Evolutionary conservation across 176 grass and related monocot species (phyloP).

Genomic region (Oryza officinalis): DNA sequence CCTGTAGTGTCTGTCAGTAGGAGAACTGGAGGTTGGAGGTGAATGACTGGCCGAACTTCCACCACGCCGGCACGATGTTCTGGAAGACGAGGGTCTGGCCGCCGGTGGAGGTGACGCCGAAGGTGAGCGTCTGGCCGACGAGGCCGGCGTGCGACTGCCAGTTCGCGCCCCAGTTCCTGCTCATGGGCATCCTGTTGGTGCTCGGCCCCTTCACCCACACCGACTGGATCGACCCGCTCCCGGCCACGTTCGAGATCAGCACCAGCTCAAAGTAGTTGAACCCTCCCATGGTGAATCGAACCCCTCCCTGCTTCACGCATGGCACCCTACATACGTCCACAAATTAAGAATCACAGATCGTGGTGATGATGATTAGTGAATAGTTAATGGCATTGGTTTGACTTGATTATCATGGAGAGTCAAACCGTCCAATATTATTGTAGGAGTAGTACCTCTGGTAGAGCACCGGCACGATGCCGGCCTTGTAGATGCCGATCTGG

Average conservation of each 20-base stretch:
- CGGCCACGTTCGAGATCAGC: conserved; percentile 69
- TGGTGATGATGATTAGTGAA: too few relatives aligned
- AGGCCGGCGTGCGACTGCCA: conserved; percentile 65
- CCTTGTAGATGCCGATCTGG: conserved; percentile 60
- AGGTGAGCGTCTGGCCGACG: conserved; percentile 64
- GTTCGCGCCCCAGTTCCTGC: conserved; percentile 71
- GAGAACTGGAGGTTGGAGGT: conserved; percentile 32
- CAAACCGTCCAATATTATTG: conserved; percentile 25
- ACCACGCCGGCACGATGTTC: conserved; percentile 52
- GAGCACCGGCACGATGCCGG: conserved; percentile 63
- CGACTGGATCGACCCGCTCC: conserved; percentile 43
- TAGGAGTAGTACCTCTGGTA: conserved; percentile 38
- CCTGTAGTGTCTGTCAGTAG: background rate
- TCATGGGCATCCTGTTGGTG: conserved; percentile 64
- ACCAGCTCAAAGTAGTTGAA: conserved; percentile 79
- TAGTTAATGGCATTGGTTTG: background rate
- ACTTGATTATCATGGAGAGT: background rate
- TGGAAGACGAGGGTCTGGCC: conserved; percentile 58
- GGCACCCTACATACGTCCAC: background rate
- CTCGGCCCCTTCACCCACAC: conserved; percentile 57
- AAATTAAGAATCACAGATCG: background rate
- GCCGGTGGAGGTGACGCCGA: conserved; percentile 59
- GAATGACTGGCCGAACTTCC: conserved; percentile 71
- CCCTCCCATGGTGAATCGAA: conserved; percentile 75
- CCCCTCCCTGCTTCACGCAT: conserved; percentile 57